These are phyloP conservation scores for Colletotrichum kahawae DNA, from an alignment of 2,329 filamentous ascomycete genomes.

Conservation along the genomic window DNA sequence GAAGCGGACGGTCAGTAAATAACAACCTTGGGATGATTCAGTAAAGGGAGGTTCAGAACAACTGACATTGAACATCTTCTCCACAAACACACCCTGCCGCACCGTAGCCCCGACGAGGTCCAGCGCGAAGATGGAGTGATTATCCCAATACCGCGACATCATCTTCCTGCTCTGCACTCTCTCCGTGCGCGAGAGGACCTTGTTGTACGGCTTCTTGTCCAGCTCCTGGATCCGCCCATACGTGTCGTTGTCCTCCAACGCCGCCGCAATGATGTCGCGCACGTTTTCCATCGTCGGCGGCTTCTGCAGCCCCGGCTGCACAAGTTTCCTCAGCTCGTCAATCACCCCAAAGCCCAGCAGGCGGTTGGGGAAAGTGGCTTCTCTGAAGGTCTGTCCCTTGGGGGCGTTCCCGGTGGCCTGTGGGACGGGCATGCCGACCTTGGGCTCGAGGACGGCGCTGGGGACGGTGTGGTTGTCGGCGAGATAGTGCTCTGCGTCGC, in stretches of 20 bases:
- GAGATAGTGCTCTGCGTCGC: slow-evolving; percentile 57
- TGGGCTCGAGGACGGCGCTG: slow-evolving; percentile 66
- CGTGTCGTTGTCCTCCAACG: slow-evolving; percentile 39
- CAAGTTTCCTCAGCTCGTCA: slow-evolving; percentile 43
- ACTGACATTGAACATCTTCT: slow-evolving; percentile 70
- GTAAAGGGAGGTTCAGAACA: background rate
- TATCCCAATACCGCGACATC: slow-evolving; percentile 75
- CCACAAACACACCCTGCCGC: slow-evolving; percentile 68
- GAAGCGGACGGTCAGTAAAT: background rate
- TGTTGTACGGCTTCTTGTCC: slow-evolving; percentile 25
- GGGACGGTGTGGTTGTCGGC: slow-evolving; percentile 61
- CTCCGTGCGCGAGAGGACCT: slow-evolving; percentile 18
- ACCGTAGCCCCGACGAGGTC: slow-evolving; percentile 70
- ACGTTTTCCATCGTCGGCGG: slow-evolving; percentile 55
- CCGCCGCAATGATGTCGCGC: slow-evolving; percentile 52
- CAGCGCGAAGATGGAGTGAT: slow-evolving; percentile 66
- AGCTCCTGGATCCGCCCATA: background rate
- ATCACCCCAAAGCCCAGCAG: slow-evolving; percentile 55
- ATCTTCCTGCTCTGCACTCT: slow-evolving; percentile 57
- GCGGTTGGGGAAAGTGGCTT: slow-evolving; percentile 59
- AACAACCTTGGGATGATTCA: accelerated
- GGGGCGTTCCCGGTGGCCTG: slow-evolving; percentile 25
- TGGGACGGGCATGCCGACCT: slow-evolving; percentile 53
- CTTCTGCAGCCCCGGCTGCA: slow-evolving; percentile 31
- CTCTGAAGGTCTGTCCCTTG: slow-evolving; percentile 27